Evolutionary conservation across 2,329 filamentous ascomycete genomes (phyloP), one percentile per base, ranked within the genome.

Genomic region (Penicillium sp.): DNA sequence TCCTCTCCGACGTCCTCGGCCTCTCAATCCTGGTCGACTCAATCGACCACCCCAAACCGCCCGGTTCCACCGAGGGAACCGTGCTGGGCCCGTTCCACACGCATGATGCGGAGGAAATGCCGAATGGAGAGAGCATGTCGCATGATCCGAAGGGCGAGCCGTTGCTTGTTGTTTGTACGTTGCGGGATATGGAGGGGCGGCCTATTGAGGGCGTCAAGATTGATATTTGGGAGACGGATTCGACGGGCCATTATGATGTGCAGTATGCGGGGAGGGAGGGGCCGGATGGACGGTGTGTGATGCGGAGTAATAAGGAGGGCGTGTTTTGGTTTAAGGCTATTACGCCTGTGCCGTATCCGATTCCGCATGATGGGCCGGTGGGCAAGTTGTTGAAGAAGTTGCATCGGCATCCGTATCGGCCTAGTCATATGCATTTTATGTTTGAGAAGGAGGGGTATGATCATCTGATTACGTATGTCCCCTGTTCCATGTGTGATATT

Each of bases 341-440:
- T 73, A 88, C 89, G 62, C 93, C 93, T 0, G 92, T 96, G 61
- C 88, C 89, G 57, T 97, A 96, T 77, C 89, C 91, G 0, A 95
- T 96, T 70, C 91, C 92, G 1, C 84, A 91, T 70, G 92, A 96
- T 77, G 91, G 91, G 9, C 92, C 93, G 0, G 92, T 96, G 0
- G 93, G 91, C 0, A 86, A 88, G 76, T 74, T 95, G 68, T 78
- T 95, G 69, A 79, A 81, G 73, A 76, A 80, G 70, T 74, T 95
- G 70, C 83, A 85, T n/a, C 81, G 92, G n/a, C 92, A 95, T 79
- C 87, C 88, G 59, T 93, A 88, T 80, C 80, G 92, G 56, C 92
- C 91, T 1, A 86, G 88, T 22, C 91, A 95, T 76, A 86, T 94
- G 83, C 91, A 95, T 76, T 95, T 95, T 71, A 95, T 96, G 91